Conservation (phyloP, 139 green algal species). For the Micractinium sp. region DNA sequence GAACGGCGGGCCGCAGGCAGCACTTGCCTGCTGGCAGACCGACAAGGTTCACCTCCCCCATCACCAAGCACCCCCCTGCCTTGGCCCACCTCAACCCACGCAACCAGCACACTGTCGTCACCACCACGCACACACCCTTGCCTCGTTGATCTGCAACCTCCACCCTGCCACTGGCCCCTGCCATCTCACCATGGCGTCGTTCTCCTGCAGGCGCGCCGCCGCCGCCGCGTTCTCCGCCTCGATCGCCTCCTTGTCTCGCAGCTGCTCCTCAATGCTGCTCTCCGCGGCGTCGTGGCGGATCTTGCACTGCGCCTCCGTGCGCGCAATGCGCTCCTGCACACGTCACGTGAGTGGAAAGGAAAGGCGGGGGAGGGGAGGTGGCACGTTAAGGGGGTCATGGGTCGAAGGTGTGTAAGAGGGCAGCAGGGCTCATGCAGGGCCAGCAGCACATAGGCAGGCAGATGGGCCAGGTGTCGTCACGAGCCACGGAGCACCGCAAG, state of each 20-base stretch:
- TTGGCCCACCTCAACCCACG: not conserved
- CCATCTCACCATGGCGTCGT: constrained; percentile 68
- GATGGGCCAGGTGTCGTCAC: not conserved
- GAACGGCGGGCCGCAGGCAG: too few relatives aligned
- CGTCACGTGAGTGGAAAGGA: not conserved
- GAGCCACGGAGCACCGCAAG: not conserved
- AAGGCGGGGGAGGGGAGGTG: not conserved
- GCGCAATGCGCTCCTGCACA: constrained; percentile 62
- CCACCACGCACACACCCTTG: too few relatives aligned
- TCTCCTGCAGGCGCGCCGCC: constrained; percentile 69
- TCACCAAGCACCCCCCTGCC: not conserved
- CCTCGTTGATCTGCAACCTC: too few relatives aligned
- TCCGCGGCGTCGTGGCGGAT: constrained; percentile 79
- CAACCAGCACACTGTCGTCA: not conserved
- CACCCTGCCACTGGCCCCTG: not conserved
- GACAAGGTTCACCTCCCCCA: not conserved
- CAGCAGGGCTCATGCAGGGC: not conserved
- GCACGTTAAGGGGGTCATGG: too few relatives aligned
- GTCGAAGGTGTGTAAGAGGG: too few relatives aligned
- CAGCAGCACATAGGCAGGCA: not conserved
- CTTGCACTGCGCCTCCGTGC: constrained; percentile 73
- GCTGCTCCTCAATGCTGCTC: constrained; percentile 74
- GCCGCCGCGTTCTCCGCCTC: constrained; percentile 78
- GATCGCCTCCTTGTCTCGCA: constrained; percentile 78
- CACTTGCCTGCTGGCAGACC: too few relatives aligned